Conservation (phyloP, 306 rosid genomes). For the Pterocarpus macrocarpus region DNA sequence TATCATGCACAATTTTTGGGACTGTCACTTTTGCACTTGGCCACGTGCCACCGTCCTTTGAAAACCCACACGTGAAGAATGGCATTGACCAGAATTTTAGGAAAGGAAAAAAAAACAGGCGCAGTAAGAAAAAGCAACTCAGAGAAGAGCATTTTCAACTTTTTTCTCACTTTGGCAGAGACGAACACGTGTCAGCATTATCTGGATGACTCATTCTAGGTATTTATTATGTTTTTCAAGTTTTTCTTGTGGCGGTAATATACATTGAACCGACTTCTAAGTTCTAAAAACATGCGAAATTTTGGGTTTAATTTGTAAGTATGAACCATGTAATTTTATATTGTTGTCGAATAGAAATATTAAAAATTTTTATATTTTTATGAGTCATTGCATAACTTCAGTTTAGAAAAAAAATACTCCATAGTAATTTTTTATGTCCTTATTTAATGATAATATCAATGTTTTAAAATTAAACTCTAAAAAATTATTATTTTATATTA, state of each 20-base stretch:
- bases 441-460: too few relatives aligned
- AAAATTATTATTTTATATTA: too few relatives aligned
- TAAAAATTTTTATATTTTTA: too few relatives aligned
- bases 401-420: too few relatives aligned
- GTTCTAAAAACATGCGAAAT: too few relatives aligned
- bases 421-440: too few relatives aligned
- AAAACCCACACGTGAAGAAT: constrained; percentile 64
- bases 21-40: neutral
- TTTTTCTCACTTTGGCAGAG: neutral
- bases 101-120: neutral
- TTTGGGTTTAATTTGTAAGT: too few relatives aligned
- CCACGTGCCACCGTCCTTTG: constrained; percentile 56
- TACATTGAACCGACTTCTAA: neutral
- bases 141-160: neutral
- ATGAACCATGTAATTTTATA: too few relatives aligned
- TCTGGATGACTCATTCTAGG: constrained; percentile 21
- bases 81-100: constrained; percentile 1
- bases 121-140: neutral
- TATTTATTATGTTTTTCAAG: neutral
- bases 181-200: constrained; percentile 46
- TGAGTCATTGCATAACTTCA: too few relatives aligned
- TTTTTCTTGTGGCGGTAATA: neutral
- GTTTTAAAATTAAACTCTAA: too few relatives aligned
- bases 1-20: too few relatives aligned
- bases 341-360: too few relatives aligned